Evolutionary conservation across 2,329 filamentous ascomycete species (phyloP).

Genomic region (Talaromyces islandicus): DNA sequence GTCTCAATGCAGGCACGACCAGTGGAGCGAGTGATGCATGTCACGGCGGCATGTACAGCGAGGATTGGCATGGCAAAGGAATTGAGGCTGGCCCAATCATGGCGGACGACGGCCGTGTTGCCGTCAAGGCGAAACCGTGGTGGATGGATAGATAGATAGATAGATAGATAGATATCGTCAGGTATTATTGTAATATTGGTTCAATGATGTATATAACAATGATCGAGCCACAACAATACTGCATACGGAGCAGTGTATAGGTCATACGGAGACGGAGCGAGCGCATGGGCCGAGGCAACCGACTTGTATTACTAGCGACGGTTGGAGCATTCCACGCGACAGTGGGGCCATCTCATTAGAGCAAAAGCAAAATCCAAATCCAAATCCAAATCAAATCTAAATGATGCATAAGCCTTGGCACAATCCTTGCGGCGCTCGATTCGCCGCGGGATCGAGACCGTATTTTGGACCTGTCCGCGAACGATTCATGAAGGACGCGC

Average conservation of each 20-base stretch:
- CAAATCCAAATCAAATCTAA: not conserved
- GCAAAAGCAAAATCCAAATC: no score
- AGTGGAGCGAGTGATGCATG: not conserved
- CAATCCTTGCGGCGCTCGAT: not conserved
- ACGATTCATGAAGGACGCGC: not conserved
- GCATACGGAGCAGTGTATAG: no score
- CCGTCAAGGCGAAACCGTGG: not conserved
- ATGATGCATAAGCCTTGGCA: not conserved
- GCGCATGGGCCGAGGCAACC: not conserved
- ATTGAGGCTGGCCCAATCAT: not conserved
- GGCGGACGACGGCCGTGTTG: not conserved
- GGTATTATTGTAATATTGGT: not conserved
- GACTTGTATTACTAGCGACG: not conserved
- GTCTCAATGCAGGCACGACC: not conserved
- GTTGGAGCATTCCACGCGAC: conserved; percentile 10
- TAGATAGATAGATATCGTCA: no score
- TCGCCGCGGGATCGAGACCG: not conserved
- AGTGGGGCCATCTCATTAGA: conserved; percentile 4
- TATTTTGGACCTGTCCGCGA: no score
- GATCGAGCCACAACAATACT: no score
- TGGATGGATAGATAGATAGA: no score
- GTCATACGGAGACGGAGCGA: no score
- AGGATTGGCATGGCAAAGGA: not conserved
- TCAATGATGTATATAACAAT: not conserved
- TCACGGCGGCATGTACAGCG: not conserved